A percentile compares a stretch with the other conserved stretches of the same genome.
These are phyloP conservation scores for Candida freyschussii DNA, from an alignment of 1,139 yeast genomes.

Conservation along the genomic window DNA sequence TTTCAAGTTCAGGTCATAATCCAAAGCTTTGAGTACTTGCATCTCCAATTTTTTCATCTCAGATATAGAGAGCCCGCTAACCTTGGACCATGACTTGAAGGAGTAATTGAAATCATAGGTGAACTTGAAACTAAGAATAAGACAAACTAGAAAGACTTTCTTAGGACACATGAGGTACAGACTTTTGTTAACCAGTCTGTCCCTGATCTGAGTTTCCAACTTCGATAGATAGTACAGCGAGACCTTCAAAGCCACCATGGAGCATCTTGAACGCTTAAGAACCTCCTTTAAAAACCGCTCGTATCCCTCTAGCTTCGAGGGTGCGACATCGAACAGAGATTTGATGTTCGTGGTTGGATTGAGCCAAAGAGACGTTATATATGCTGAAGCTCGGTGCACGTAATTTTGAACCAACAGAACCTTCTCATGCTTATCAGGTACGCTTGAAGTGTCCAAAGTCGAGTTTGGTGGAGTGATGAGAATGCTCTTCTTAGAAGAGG, in stretches of 20 bases:
- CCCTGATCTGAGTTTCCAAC: conserved; percentile 30
- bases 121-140: conserved; percentile 69
- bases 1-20: conserved; percentile 46
- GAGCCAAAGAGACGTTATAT: conserved; percentile 18
- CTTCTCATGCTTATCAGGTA: conserved; percentile 3
- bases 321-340: conserved; percentile 2
- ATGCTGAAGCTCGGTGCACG: conserved; percentile 13
- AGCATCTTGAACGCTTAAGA: conserved; percentile 62
- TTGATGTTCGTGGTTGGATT: conserved; percentile 5
- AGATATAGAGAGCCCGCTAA: conserved; percentile 54
- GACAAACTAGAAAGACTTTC: conserved; percentile 58
- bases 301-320: conserved; percentile 7
- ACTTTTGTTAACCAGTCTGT: conserved; percentile 1
- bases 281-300: conserved; percentile 53
- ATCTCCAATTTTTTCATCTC: conserved; percentile 52
- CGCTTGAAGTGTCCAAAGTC: conserved; percentile 3
- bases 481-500: conserved; percentile 14
- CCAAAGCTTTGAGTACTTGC: conserved; percentile 46
- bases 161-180: conserved; percentile 45
- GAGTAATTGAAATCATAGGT: conserved; percentile 70
- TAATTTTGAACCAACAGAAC: conserved; percentile 9
- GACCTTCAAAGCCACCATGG: conserved; percentile 60
- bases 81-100: conserved; percentile 69
- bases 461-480: conserved; percentile 21
- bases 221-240: conserved; percentile 59